Conservation (phyloP, 2,329 filamentous ascomycete genomes). For the Metarhizium rileyi region DNA sequence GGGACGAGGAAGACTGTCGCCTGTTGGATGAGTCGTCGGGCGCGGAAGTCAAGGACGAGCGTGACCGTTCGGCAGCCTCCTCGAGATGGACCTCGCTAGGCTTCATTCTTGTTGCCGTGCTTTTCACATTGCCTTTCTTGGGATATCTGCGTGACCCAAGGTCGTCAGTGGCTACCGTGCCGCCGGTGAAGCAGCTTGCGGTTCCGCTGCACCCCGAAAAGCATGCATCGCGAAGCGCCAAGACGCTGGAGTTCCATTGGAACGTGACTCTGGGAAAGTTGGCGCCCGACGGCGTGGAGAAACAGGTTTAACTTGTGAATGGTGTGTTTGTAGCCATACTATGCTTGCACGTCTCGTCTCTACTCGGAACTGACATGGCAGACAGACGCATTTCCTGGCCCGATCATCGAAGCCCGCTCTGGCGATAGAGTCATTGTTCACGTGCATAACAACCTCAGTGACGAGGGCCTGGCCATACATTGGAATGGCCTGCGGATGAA, state of each 20-base stretch:
- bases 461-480: slow-evolving; percentile 56
- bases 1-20: slow-evolving; percentile 3
- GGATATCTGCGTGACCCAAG: not conserved
- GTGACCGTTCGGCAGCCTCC: not conserved
- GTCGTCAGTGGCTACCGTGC: not conserved
- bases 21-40: slow-evolving; percentile 2
- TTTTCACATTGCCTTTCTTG: slow-evolving; percentile 6
- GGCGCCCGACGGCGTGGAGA: slow-evolving; percentile 15
- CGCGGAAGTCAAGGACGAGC: not conserved
- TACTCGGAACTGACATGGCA: not conserved
- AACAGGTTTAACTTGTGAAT: slow-evolving; percentile 17
- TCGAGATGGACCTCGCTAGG: slow-evolving; percentile 2
- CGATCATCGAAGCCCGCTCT: slow-evolving; percentile 58
- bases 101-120: not conserved
- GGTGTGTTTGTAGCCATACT: slow-evolving; percentile 7
- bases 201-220: slow-evolving; percentile 9
- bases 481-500: slow-evolving; percentile 70
- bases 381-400: slow-evolving; percentile 52
- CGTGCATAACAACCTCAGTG: slow-evolving; percentile 51
- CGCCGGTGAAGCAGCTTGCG: slow-evolving; percentile 8
- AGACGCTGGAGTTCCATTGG: slow-evolving; percentile 12
- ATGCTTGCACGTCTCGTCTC: not conserved
- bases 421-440: slow-evolving; percentile 62
- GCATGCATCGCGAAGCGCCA: slow-evolving; percentile 8
- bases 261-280: slow-evolving; percentile 10